Evolutionary conservation across 306 rosid species (phyloP), one percentile per base, ranked within the genome.

Genomic region (Chamaecrista fasciculata): DNA sequence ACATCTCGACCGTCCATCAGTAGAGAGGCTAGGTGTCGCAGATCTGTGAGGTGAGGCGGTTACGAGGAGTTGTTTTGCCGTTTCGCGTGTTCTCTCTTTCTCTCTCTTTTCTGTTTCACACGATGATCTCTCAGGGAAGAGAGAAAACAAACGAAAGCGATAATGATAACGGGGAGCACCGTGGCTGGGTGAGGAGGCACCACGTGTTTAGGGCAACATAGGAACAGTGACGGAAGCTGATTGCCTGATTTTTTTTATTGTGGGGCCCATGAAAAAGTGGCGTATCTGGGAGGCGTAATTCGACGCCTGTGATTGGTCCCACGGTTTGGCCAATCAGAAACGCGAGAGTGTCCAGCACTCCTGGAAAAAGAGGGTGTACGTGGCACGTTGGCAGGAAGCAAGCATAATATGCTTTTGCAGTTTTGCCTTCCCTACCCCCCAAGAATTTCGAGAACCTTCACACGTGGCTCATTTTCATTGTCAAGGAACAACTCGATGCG

Each of bases 141-240:
- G 81, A 43, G 80, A n/a, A n/a, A n/a, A n/a, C n/a, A n/a, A n/a
- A n/a, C n/a, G n/a, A n/a, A 80, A 85, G 50, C 82, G 84, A 86
- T 86, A 81, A 81, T 80, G 94, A 83, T 85, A 83, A 78, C 85
- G 63, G 82, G 82, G 18, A 69, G 83, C 77, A 62, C 80, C 83
- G 87, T 85, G 91, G 87, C 82, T 81, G 72, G 77, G 75, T 73
- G 48, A 78, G 56, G 21, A 62, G 0, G 12, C 83, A 48, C 86
- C 96, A 87, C 94, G 90, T 87, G 96, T 87, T 79, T 76, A 84
- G 86, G 88, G 86, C 83, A 68, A 52, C 78, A 28, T 10, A 26
- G 61, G 61, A 71, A 70, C 69, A 84, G 80, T 2, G 21, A 3
- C 2, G 21, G 34, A 3, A 26, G 8, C 7, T 58, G 70, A 87